phyloP scores from a whole-genome alignment of 805 yeast species.

The Hagleromyces aurorensis region DNA sequence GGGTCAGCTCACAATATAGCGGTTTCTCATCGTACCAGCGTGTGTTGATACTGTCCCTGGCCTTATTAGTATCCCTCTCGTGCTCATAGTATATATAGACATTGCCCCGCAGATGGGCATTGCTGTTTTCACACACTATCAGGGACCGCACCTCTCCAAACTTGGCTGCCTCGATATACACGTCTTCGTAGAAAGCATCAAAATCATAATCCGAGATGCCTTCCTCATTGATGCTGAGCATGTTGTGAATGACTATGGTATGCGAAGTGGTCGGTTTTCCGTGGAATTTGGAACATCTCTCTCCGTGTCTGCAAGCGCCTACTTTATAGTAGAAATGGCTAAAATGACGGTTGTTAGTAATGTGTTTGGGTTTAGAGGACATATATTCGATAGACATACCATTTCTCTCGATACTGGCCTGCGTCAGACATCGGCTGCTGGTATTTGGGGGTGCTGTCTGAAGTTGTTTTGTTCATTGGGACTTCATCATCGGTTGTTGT shows the following conservation, averaged over 20 bases:
- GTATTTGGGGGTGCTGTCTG: background rate
- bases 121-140: constrained; percentile 75
- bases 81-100: constrained; percentile 61
- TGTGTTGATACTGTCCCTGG: constrained; percentile 54
- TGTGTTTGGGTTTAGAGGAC: background rate
- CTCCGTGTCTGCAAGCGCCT: constrained; percentile 93
- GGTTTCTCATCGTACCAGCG: constrained; percentile 82
- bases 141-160: constrained; percentile 50
- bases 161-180: constrained; percentile 52
- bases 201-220: constrained; percentile 46
- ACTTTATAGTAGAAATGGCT: constrained; percentile 68
- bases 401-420: constrained; percentile 12
- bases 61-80: constrained; percentile 50
- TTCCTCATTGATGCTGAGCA: constrained; percentile 53
- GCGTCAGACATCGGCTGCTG: no score
- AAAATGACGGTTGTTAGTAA: constrained; percentile 5
- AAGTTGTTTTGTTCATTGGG: background rate
- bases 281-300: constrained; percentile 71
- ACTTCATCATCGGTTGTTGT: background rate
- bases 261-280: constrained; percentile 55
- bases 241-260: constrained; percentile 45
- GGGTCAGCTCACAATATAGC: constrained; percentile 68
- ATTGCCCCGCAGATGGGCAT: constrained; percentile 78
- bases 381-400: constrained; percentile 9
- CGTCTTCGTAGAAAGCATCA: constrained; percentile 61